Evolutionary conservation across 2,329 filamentous ascomycete genomes (phyloP).

Genomic region (Geosmithia morbida): DNA sequence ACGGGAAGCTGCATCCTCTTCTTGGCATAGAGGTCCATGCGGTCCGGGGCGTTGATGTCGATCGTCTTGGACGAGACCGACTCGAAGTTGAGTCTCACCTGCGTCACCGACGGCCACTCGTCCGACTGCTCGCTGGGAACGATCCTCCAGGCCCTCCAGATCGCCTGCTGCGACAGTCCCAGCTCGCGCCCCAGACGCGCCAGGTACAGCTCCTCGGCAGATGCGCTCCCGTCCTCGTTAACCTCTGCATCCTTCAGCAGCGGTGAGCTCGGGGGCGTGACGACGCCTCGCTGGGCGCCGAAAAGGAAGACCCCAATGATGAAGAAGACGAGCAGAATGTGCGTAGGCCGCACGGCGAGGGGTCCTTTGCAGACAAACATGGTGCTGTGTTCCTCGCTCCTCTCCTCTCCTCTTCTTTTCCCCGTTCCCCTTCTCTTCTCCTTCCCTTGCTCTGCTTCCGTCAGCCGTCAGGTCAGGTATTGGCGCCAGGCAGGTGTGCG

Average conservation of each 20-base stretch:
- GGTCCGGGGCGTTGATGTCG: constrained; percentile 10
- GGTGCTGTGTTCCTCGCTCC: neutral
- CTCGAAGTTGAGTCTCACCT: constrained; percentile 15
- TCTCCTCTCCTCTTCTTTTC: neutral
- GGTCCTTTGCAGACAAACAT: constrained; percentile 13
- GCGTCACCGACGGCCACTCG: constrained; percentile 12
- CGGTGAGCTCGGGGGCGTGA: neutral
- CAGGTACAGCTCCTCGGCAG: constrained; percentile 17
- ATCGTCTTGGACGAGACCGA: constrained; percentile 13
- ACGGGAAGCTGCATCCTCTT: constrained; percentile 18
- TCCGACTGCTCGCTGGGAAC: constrained; percentile 12
- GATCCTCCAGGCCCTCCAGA: constrained; percentile 19
- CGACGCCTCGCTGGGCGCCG: neutral
- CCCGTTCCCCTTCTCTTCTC: neutral
- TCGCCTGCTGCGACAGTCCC: constrained; percentile 14
- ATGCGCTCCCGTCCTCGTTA: constrained; percentile 5
- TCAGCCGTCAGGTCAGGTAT: too few relatives aligned
- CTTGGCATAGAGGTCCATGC: constrained; percentile 11
- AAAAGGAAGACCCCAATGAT: constrained; percentile 4
- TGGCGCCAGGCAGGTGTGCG: too few relatives aligned
- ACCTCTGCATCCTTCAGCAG: constrained; percentile 2
- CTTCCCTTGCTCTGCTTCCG: too few relatives aligned
- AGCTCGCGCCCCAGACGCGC: constrained; percentile 11
- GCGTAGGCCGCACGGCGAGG: constrained; percentile 8
- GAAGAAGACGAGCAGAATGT: constrained; percentile 5